Base-by-base conservation (phyloP, 805 yeast species). In the Nakazawaea populi region DNA sequence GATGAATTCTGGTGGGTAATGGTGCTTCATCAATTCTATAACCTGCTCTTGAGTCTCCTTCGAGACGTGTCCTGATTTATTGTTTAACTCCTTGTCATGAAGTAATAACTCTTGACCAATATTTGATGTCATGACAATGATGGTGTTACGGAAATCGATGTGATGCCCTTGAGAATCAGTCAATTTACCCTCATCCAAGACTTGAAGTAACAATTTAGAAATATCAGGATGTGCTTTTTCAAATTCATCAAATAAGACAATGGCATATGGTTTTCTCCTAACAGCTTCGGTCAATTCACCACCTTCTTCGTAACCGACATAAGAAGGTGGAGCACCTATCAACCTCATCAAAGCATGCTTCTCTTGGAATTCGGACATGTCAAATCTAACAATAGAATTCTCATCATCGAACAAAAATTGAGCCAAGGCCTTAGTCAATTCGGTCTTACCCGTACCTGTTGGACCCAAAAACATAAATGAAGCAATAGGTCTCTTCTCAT, bases 371-470 rank as follows among this genome's bases (percentile, higher is more conserved):
- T 92, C 99, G 24, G 96, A 88, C 99, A 94, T 94, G 67, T 92
- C 99, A 65, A 92, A 92, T 59, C 99, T 76, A 28, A 91, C 82
- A 36, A 92, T 90, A 8, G 96, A 81, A 42, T 82, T 76, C 61
- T 88, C 89, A 65, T 92, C 92, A 62, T 90, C 94, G 69, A 94
- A 94, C 59, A 92, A 69, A 60, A 94, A 94, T 59, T 89, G 90
- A 2, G 98, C 96, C 52, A 92, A 76, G 0, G 95, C 84, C 66
- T 94, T 92, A 6, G 97, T 91, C 48, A 94, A 76, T 67, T 94
- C 98, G 0, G 99, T 94, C 68, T 92, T 92, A 71, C 99, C 99
- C 0, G 98, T 92, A 71, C 99, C 99, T 0, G 99, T 94, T 49
- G 99, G 98, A 27, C 99, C 99, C 57, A 94, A 74, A 68, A 94